Conservation (phyloP, 208 protist species). For the Phytomonas francai region DNA sequence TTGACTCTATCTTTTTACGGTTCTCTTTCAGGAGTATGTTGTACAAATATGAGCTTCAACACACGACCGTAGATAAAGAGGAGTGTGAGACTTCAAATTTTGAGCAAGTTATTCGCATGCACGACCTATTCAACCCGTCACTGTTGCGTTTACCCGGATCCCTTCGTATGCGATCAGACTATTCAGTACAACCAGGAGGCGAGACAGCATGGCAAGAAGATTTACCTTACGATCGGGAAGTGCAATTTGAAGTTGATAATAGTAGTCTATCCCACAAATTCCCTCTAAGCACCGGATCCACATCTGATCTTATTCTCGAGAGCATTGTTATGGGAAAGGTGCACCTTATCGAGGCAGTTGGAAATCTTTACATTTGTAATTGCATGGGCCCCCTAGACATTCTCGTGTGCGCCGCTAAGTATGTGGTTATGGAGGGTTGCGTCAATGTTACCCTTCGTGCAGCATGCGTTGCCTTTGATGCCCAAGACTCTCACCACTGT, state of each 20-base stretch:
- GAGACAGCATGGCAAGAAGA: not conserved
- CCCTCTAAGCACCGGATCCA: not conserved
- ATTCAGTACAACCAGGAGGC: conserved; percentile 3
- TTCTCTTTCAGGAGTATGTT: not conserved
- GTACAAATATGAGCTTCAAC: not conserved
- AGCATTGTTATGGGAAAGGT: conserved; percentile 41
- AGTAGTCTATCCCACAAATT: not conserved
- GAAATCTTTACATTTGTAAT: conserved; percentile 39
- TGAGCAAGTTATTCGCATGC: conserved; percentile 21
- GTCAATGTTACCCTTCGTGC: conserved; percentile 58
- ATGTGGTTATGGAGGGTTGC: conserved; percentile 56
- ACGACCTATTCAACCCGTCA: conserved; percentile 32
- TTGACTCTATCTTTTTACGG: not conserved
- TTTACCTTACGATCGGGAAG: not conserved
- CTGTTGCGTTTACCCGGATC: conserved; percentile 24
- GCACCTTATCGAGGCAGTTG: conserved; percentile 50
- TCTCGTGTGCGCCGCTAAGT: conserved; percentile 35
- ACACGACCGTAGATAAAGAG: not conserved
- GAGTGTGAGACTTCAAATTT: not conserved
- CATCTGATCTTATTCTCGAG: conserved; percentile 40
- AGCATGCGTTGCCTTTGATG: conserved; percentile 42
- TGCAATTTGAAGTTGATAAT: not conserved
- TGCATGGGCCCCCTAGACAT: conserved; percentile 71
- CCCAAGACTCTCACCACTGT: conserved; percentile 45
- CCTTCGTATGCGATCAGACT: conserved; percentile 10